Evolutionary conservation across 1,139 yeast species (phyloP).

Genomic region (Candida sp.): DNA sequence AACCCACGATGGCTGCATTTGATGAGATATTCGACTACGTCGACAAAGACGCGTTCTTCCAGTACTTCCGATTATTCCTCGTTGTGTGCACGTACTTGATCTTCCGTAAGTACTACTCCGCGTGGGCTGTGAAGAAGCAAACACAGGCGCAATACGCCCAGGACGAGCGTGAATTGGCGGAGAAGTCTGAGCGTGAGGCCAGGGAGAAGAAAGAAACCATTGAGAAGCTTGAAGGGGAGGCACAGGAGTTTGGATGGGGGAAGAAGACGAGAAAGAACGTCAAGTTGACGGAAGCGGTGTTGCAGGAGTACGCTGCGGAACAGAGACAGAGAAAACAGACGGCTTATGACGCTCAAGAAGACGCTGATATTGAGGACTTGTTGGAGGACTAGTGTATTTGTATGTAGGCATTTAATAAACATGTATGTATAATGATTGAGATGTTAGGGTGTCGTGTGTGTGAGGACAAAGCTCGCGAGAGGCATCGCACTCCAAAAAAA

Average conservation of each 20-base stretch:
- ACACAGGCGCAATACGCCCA: slow-evolving; percentile 51
- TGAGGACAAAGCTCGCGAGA: background rate
- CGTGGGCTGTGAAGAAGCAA: slow-evolving; percentile 55
- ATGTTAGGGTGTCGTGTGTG: background rate
- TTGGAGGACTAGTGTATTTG: slow-evolving; percentile 38
- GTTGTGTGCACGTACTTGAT: slow-evolving; percentile 40
- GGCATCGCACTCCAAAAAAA: slow-evolving; percentile 1
- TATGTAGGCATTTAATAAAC: background rate
- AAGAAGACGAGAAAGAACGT: slow-evolving; percentile 67
- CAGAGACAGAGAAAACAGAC: slow-evolving; percentile 47
- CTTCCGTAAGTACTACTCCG: slow-evolving; percentile 39
- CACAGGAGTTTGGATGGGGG: slow-evolving; percentile 76
- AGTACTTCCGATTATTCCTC: slow-evolving; percentile 42
- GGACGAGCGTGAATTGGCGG: slow-evolving; percentile 49
- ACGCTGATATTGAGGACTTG: slow-evolving; percentile 67
- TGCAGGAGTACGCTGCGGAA: slow-evolving; percentile 49
- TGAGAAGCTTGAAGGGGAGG: slow-evolving; percentile 40
- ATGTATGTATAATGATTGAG: background rate
- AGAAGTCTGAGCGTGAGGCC: slow-evolving; percentile 36
- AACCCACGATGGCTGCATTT: slow-evolving; percentile 19
- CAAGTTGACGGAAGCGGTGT: slow-evolving; percentile 54
- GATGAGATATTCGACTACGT: slow-evolving; percentile 41
- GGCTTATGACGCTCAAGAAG: slow-evolving; percentile 61
- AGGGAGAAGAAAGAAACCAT: slow-evolving; percentile 31
- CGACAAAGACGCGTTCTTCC: slow-evolving; percentile 35